Base-by-base conservation (phyloP, 768 basidiomycete genomes). In the Pleurotus tuoliensis region DNA sequence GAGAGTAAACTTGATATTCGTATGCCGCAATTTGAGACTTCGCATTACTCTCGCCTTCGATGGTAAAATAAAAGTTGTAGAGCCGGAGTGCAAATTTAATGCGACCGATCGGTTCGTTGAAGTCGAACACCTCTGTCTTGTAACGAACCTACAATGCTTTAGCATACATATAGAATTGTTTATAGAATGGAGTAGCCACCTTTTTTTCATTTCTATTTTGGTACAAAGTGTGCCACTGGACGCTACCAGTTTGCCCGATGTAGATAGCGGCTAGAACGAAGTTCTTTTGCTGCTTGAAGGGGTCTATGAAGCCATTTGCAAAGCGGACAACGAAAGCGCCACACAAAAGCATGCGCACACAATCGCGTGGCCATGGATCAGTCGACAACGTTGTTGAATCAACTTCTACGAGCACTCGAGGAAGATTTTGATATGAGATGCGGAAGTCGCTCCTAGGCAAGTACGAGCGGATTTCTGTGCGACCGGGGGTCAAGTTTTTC, bases 311-410 rank as follows among this genome's bases (percentile, higher is more conserved):
- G n/a, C n/a, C 12, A 24, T 56, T 56, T 13, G 46, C 56, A 18
- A 56, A 50, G 25, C 56, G 56, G n/a, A 56, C 56, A 15, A 56
- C 18, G 22, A 2, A 24, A 24, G 56, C 56, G 22, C 49, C 56
- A 4, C 4, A 24, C 27, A 56, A 40, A 15, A 56, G 34, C 56
- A 56, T 56, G 18, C 56, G 22, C 6, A 50, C 22, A 30, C 5
- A 5, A 30, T 30, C 27, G 27, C 3, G 9, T 49, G 24, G 18
- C 5, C 20, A 49, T 12, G 13, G 46, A 25, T 18, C 46, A 5
- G 22, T 27, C 25, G 7, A 43, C 16, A 12, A 24, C 20, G 20
- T 13, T 4, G 16, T 40, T 13, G 56, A 56, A 49, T 56, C 39
- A 22, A 56, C 37, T 39, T 56, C 47, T 12, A 56, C 56, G 27